Conservation (phyloP, 768 basidiomycete genomes). For the Amanita inopinata region DNA sequence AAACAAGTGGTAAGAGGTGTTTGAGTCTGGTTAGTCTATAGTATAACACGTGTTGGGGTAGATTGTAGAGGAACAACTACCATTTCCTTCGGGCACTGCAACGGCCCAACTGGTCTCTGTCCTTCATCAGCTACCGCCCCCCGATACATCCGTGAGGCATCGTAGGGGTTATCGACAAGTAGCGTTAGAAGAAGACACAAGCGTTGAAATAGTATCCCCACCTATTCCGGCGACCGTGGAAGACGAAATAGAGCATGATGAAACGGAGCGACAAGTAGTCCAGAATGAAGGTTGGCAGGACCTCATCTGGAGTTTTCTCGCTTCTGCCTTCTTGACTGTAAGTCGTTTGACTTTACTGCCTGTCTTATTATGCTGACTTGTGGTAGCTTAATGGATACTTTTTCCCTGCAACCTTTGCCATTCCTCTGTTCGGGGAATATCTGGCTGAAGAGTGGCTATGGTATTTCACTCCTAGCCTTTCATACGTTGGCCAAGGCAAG, state of each 20-base stretch:
- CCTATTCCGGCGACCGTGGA: conserved; percentile 13
- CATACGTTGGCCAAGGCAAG: conserved; percentile 86
- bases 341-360: conserved; percentile 15
- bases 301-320: conserved; percentile 68
- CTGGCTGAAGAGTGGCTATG: conserved; percentile 86
- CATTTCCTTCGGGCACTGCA: conserved; percentile 93
- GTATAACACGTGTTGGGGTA: not conserved
- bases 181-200: conserved; percentile 24
- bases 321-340: conserved; percentile 71
- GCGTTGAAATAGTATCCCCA: conserved; percentile 12
- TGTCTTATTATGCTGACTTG: conserved; percentile 8
- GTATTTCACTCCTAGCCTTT: conserved; percentile 87
- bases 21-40: conserved; percentile 19
- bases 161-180: conserved; percentile 47
- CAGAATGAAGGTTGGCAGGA: conserved; percentile 69
- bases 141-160: conserved; percentile 44
- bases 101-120: conserved; percentile 93
- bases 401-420: conserved; percentile 79
- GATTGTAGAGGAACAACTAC: conserved; percentile 91
- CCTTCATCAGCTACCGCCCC: conserved; percentile 67
- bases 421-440: conserved; percentile 78
- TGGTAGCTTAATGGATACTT: conserved; percentile 75
- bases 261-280: conserved; percentile 35
- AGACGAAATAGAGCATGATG: conserved; percentile 23
- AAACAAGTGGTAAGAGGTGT: conserved; percentile 73